Conservation (phyloP, 345 rosid species). For the Luvunga scandens region DNA sequence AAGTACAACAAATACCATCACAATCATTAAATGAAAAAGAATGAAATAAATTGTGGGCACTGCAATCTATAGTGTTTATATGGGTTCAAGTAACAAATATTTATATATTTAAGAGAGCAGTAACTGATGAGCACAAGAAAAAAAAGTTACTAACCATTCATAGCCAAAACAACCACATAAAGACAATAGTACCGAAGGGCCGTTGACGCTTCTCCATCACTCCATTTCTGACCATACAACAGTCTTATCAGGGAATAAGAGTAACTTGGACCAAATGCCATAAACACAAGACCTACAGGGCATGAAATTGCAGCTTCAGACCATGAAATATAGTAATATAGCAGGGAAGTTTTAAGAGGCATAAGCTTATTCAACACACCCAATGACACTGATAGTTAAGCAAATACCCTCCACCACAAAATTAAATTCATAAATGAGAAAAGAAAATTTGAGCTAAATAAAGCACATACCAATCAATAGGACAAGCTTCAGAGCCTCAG, state of each 20-base stretch:
- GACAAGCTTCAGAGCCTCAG: slow-evolving; percentile 87
- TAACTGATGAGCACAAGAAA: not conserved
- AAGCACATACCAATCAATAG: slow-evolving; percentile 58
- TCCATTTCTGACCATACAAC: slow-evolving; percentile 90
- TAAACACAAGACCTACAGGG: slow-evolving; percentile 62
- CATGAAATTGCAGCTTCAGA: slow-evolving; percentile 13
- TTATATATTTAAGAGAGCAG: not conserved
- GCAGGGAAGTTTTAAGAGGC: not conserved
- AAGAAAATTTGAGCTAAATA: not conserved
- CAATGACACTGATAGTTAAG: not conserved
- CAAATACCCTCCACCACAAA: not conserved
- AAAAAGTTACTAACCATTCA: slow-evolving; percentile 59
- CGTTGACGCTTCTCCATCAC: slow-evolving; percentile 87
- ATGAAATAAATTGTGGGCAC: not conserved
- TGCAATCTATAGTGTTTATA: not conserved
- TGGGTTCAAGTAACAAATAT: not conserved
- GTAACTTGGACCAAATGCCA: slow-evolving; percentile 97
- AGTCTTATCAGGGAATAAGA: slow-evolving; percentile 88
- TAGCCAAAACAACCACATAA: slow-evolving; percentile 74
- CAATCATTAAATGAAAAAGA: not conserved
- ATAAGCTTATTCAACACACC: not conserved
- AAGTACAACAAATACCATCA: not conserved
- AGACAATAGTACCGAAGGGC: slow-evolving; percentile 83
- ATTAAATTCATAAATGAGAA: not conserved
- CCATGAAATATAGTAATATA: slow-evolving; percentile 3